phyloP scores from a whole-genome alignment of 2,329 filamentous ascomycete species.

The Salinomyces thailandicus region DNA sequence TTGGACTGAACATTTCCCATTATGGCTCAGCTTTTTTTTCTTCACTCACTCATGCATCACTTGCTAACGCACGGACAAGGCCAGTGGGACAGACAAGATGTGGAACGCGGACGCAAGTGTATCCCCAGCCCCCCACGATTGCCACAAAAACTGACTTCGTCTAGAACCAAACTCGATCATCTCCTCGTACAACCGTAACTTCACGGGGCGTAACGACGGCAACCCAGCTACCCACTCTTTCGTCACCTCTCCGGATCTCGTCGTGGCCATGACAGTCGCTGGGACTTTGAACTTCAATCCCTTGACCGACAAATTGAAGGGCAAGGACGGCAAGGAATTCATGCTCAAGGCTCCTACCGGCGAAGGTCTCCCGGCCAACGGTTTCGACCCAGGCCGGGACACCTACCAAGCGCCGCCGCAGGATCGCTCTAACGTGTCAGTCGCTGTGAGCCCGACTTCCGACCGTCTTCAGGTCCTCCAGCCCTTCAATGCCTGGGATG shows the following conservation, averaged over 20 bases:
- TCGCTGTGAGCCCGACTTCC: slow-evolving; percentile 76
- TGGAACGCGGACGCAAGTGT: slow-evolving; percentile 98
- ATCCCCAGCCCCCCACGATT: no score
- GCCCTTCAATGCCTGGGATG: slow-evolving; percentile 81
- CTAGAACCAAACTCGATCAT: slow-evolving; percentile 93
- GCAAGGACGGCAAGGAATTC: slow-evolving; percentile 95
- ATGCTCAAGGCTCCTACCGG: slow-evolving; percentile 70
- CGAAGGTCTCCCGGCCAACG: slow-evolving; percentile 64
- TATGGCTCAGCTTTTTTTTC: no score
- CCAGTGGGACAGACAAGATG: slow-evolving; percentile 89
- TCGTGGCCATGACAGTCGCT: slow-evolving; percentile 75
- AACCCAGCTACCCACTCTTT: slow-evolving; percentile 93
- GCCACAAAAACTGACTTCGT: neutral
- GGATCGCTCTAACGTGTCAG: slow-evolving; percentile 61
- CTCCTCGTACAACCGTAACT: slow-evolving; percentile 99
- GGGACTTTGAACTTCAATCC: slow-evolving; percentile 90
- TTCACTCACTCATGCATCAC: no score
- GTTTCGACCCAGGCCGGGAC: slow-evolving; percentile 84
- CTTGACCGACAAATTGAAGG: slow-evolving; percentile 81
- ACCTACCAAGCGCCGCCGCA: slow-evolving; percentile 92
- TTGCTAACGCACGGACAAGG: slow-evolving; percentile 36
- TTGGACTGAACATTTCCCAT: no score
- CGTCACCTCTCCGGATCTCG: slow-evolving; percentile 81
- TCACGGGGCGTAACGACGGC: slow-evolving; percentile 93
- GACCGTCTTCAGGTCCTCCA: slow-evolving; percentile 89